Evolutionary conservation across 169 alveolate species (phyloP).

Genomic region (Cryptosporidium ryanae): DNA sequence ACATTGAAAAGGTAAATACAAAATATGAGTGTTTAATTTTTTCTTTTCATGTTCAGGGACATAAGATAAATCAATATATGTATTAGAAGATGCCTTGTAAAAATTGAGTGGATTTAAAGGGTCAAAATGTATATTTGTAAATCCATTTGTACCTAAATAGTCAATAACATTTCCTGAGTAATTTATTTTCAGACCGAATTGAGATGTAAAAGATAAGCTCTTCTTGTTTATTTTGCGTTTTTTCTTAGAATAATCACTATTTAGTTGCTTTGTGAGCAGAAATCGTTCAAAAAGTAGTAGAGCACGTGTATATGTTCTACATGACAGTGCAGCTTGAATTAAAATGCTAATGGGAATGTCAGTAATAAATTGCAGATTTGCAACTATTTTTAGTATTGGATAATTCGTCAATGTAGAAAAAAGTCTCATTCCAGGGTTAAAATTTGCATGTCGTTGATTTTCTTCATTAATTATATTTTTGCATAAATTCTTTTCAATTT

Average conservation of each 20-base stretch:
- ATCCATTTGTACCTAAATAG: constrained; percentile 56
- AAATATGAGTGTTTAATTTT: constrained; percentile 29
- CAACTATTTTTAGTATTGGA: constrained; percentile 29
- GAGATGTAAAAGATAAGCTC: constrained; percentile 15
- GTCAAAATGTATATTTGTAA: constrained; percentile 50
- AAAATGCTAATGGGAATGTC: constrained; percentile 61
- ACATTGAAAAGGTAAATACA: constrained; percentile 60
- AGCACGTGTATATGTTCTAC: constrained; percentile 65
- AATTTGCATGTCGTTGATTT: background rate
- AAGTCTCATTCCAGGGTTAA: background rate
- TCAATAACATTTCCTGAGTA: constrained; percentile 66
- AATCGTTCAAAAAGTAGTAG: constrained; percentile 63
- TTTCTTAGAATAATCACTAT: constrained; percentile 11
- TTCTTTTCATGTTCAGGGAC: constrained; percentile 25
- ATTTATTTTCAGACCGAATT: constrained; percentile 31
- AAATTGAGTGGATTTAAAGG: constrained; percentile 58
- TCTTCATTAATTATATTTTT: background rate
- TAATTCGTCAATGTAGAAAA: constrained; percentile 26
- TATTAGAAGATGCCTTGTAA: constrained; percentile 13
- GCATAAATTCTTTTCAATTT: background rate
- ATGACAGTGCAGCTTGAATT: constrained; percentile 57
- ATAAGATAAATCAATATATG: constrained; percentile 11
- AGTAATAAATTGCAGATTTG: constrained; percentile 56
- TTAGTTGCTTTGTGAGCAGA: background rate
- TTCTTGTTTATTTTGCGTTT: constrained; percentile 19